Conservation (phyloP, 2,329 filamentous ascomycete genomes). For the Corinectria fuckeliana region DNA sequence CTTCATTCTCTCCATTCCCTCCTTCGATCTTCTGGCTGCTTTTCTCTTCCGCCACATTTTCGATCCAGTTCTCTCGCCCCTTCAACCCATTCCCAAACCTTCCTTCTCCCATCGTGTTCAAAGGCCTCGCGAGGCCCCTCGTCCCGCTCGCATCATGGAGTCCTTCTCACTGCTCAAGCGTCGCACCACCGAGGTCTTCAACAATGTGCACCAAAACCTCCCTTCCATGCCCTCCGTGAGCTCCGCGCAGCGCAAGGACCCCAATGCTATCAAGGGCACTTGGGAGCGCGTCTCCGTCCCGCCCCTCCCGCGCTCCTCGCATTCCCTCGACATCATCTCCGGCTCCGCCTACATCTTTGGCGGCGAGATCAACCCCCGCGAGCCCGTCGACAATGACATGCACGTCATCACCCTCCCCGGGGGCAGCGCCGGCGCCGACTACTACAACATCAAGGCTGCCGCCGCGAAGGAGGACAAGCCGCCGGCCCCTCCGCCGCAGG, state of each 20-base stretch:
- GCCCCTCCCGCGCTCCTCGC: constrained; percentile 73
- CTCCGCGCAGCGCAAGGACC: constrained; percentile 29
- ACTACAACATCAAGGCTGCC: constrained; percentile 61
- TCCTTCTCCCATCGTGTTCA: background rate
- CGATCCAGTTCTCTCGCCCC: background rate
- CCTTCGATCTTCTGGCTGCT: background rate
- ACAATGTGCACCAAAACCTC: constrained; percentile 56
- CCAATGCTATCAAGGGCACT: constrained; percentile 56
- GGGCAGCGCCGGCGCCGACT: constrained; percentile 64
- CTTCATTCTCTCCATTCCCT: background rate
- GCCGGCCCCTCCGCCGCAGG: constrained; percentile 9
- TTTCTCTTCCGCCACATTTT: constrained; percentile 4
- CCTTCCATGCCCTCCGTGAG: constrained; percentile 44
- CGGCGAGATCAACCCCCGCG: constrained; percentile 70
- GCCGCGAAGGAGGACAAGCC: constrained; percentile 44
- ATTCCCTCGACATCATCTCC: constrained; percentile 68
- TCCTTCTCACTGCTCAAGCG: constrained; percentile 60
- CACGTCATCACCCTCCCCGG: constrained; percentile 69
- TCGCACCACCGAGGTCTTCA: constrained; percentile 60
- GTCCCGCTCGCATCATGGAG: constrained; percentile 45
- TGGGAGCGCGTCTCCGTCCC: constrained; percentile 66
- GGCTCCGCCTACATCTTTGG: constrained; percentile 73
- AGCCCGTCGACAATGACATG: constrained; percentile 76
- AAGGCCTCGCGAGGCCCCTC: constrained; percentile 7
- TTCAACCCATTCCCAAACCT: background rate